Base-by-base conservation (phyloP, 73 alveolate genomes). In the Stentor coeruleus region DNA sequence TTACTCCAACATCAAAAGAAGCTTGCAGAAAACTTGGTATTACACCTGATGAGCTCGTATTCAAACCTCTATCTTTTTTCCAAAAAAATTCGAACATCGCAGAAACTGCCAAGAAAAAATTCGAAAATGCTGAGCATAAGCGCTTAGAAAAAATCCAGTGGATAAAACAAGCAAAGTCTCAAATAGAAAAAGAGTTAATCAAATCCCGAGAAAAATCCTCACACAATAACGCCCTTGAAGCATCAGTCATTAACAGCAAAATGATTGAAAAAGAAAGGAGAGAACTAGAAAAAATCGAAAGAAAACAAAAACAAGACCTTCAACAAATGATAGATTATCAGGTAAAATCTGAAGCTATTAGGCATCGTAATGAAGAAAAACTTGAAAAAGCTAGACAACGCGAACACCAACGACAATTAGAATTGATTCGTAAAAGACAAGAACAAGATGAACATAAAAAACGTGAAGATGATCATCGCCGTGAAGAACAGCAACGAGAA, bases 11-110 rank as follows among this genome's bases (percentile, higher is more conserved):
- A 35, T 76, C 95, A 3, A 66, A 85, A 49, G 89, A 92, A 73
- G 91, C 89, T 3, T 92, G 93, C 77, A 59, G 85, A 20, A 4
- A 86, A 55, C 83, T 66, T 39, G 97, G 97, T 33, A 90, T 92
- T 3, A 83, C 84, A n/a, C 89, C 91, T 4, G 74, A 81, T 20
- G 97, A 92, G 82, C 74, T 92, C 60, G 81, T 84, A 79, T 85
- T 41, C 58, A 26, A 38, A 20, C 89, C 88, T 30, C 84, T 60
- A 20, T 31, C n/a, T 14, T 26, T 40, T 20, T 66, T 66, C 33
- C n/a, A 28, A 40, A 66, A 37, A 31, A 66, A 66, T 28, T 37
- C 49, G 42, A 66, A 28, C 49, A 33, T 15, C 37, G 79, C n/a
- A 66, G 79, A 66, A 33, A 31, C 37, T 66, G 79, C 79, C 1